Percentiles rank a stretch among this genome's conserved stretches.
These are phyloP conservation scores for Sclerotinia borealis DNA, from an alignment of 2,329 filamentous ascomycete genomes.

Conservation along the genomic window DNA sequence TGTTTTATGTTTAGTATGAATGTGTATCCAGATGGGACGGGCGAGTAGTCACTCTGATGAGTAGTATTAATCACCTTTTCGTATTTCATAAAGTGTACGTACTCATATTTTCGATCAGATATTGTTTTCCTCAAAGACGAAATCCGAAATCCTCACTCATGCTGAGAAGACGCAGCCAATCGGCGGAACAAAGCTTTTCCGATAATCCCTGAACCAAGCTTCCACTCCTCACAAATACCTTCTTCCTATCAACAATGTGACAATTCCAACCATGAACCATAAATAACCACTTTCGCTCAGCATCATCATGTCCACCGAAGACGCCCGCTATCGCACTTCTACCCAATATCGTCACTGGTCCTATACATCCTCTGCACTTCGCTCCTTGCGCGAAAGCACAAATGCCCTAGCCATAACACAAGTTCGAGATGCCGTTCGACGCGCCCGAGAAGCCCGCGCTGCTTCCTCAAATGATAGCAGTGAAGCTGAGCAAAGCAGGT, in stretches of 20 bases:
- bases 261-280: neutral
- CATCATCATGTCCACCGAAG: slow-evolving; percentile 49
- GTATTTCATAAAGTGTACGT: too few relatives aligned
- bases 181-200: slow-evolving; percentile 2
- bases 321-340: slow-evolving; percentile 82
- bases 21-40: too few relatives aligned
- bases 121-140: too few relatives aligned
- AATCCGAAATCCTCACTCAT: too few relatives aligned
- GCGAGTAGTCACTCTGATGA: too few relatives aligned
- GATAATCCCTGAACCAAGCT: neutral
- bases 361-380: slow-evolving; percentile 69
- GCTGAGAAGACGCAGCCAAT: neutral
- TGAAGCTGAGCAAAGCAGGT: slow-evolving; percentile 32
- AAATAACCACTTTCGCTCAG: neutral
- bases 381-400: slow-evolving; percentile 67
- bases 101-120: too few relatives aligned
- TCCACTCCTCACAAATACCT: neutral
- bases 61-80: too few relatives aligned
- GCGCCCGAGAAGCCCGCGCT: slow-evolving; percentile 37
- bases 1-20: too few relatives aligned
- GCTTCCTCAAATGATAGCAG: slow-evolving; percentile 30
- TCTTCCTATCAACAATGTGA: neutral
- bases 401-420: slow-evolving; percentile 72
- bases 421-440: slow-evolving; percentile 50
- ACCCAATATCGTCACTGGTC: slow-evolving; percentile 93